phyloP scores from a whole-genome alignment of 129 eudicot genomes.

The Cynara cardunculus region DNA sequence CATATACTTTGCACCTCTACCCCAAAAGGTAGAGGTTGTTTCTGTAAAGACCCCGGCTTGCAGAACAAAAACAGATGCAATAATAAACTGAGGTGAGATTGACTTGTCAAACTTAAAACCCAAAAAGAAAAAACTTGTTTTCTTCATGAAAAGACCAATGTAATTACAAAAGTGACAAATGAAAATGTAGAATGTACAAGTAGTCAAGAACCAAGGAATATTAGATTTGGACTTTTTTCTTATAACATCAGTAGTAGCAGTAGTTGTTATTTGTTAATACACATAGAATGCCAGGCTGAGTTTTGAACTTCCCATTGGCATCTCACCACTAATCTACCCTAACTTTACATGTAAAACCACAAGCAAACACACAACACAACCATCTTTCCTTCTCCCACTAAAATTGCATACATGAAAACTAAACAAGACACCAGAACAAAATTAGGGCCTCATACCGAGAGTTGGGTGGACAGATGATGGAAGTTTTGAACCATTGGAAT shows the following conservation, averaged over 20 bases:
- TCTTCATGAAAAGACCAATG: background rate
- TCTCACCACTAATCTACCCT: constrained; percentile 28
- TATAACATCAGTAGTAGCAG: constrained; percentile 27
- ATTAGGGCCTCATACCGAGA: constrained; percentile 25
- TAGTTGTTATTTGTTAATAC: constrained; percentile 29
- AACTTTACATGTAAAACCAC: constrained; percentile 27
- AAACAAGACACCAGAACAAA: constrained; percentile 21
- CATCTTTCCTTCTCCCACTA: constrained; percentile 14
- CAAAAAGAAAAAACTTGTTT: no score
- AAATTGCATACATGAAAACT: constrained; percentile 7
- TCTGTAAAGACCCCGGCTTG: background rate
- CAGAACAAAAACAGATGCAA: background rate
- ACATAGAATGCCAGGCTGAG: constrained; percentile 39
- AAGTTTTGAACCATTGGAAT: constrained; percentile 33
- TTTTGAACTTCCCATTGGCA: constrained; percentile 42
- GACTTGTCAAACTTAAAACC: background rate
- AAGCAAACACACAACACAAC: constrained; percentile 11
- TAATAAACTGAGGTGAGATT: no score
- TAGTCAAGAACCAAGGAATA: background rate
- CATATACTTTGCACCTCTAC: background rate
- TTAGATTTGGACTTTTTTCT: constrained; percentile 9
- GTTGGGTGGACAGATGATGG: constrained; percentile 32
- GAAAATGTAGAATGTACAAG: constrained; percentile 3
- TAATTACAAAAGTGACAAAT: background rate
- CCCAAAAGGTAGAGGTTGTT: background rate